A percentile compares a stretch with the other conserved stretches of the same genome.
These are phyloP conservation scores for Trametes pubescens DNA, from an alignment of 1,284 basidiomycete species.

Conservation along the genomic window DNA sequence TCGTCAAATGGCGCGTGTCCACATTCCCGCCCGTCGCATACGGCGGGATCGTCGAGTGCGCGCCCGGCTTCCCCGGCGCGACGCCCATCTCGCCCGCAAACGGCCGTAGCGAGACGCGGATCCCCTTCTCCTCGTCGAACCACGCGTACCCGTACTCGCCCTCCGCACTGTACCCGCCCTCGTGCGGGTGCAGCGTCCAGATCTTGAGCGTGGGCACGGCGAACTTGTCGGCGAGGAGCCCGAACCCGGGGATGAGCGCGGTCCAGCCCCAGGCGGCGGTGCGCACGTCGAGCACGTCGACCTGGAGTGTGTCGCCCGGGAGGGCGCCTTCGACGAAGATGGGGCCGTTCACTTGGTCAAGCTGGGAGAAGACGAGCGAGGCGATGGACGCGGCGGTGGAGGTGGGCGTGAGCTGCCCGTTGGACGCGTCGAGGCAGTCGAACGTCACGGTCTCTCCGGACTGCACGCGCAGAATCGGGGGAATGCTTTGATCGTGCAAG, in stretches of 20 bases:
- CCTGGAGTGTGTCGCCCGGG: constrained; percentile 64
- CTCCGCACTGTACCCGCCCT: constrained; percentile 17
- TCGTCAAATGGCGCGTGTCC: constrained; percentile 62
- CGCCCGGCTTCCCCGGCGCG: constrained; percentile 58
- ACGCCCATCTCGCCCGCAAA: constrained; percentile 75
- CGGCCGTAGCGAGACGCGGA: constrained; percentile 57
- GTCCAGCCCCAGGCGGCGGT: constrained; percentile 71
- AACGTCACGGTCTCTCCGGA: constrained; percentile 65
- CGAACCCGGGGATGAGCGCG: constrained; percentile 64
- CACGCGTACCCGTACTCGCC: constrained; percentile 51
- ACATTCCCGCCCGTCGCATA: constrained; percentile 69
- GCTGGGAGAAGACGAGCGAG: constrained; percentile 53
- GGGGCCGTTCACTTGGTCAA: constrained; percentile 68
- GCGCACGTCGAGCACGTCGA: constrained; percentile 60
- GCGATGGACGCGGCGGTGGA: constrained; percentile 49
- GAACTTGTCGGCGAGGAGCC: constrained; percentile 63
- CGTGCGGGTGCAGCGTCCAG: constrained; percentile 51
- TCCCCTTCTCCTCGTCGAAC: constrained; percentile 56
- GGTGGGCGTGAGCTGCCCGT: constrained; percentile 60
- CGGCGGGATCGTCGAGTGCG: constrained; percentile 68
- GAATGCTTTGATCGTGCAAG: constrained; percentile 50
- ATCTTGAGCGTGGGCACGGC: constrained; percentile 58
- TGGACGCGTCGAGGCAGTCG: constrained; percentile 69
- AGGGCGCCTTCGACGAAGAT: constrained; percentile 57
- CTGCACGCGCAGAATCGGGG: constrained; percentile 54